Conservation (phyloP, 1,139 yeast genomes). For the Scheffersomyces quercinus region DNA sequence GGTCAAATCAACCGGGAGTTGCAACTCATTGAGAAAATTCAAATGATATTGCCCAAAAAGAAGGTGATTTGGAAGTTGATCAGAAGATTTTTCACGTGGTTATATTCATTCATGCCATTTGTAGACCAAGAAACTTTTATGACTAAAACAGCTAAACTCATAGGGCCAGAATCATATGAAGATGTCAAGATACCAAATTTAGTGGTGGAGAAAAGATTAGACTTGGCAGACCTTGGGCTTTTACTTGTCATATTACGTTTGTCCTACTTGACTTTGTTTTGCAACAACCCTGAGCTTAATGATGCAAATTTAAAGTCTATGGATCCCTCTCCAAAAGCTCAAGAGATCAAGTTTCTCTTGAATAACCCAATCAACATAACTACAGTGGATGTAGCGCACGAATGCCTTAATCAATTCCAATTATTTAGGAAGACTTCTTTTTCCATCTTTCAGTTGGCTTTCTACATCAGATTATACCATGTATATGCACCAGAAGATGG, state of each 20-base stretch:
- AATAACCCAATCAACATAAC: constrained; percentile 24
- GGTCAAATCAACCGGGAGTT: constrained; percentile 32
- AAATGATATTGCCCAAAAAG: constrained; percentile 31
- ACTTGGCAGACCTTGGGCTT: constrained; percentile 32
- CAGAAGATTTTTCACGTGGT: constrained; percentile 26
- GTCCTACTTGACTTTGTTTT: constrained; percentile 32
- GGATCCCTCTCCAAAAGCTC: constrained; percentile 19
- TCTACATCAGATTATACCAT: constrained; percentile 46
- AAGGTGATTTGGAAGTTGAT: constrained; percentile 34
- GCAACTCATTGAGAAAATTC: constrained; percentile 33
- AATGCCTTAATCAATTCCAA: constrained; percentile 25
- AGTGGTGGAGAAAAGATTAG: constrained; percentile 29
- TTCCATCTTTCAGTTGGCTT: constrained; percentile 26
- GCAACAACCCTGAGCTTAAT: constrained; percentile 12
- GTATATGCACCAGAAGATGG: constrained; percentile 51
- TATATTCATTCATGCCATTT: constrained; percentile 39
- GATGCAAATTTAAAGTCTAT: constrained; percentile 21
- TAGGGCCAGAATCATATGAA: constrained; percentile 25
- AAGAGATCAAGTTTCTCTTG: constrained; percentile 21
- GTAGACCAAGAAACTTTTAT: constrained; percentile 30
- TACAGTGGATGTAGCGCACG: constrained; percentile 25
- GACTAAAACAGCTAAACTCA: constrained; percentile 17
- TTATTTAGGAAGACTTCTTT: constrained; percentile 19
- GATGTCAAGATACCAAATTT: constrained; percentile 21
- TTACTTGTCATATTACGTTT: constrained; percentile 29